Evolutionary conservation across 2,329 filamentous ascomycete species (phyloP).

Genomic region (Neurospora crassa): DNA sequence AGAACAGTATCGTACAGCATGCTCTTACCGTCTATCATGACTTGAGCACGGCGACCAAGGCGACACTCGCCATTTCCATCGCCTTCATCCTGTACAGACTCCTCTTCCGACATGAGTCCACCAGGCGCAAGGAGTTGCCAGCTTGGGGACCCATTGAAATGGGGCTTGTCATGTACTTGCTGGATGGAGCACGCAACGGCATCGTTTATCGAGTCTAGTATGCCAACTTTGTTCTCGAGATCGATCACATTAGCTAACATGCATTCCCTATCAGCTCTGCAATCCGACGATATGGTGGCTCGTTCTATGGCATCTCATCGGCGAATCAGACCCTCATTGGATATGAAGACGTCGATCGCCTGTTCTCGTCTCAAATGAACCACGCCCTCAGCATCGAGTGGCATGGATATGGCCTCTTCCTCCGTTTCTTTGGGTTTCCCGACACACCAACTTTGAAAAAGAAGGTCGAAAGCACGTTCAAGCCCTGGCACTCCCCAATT

Average conservation of each 20-base stretch:
- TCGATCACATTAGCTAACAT: not conserved
- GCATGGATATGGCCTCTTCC: slow-evolving; percentile 3
- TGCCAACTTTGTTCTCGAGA: not conserved
- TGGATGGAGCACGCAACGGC: not conserved
- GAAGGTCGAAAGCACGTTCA: not conserved
- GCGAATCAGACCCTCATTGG: slow-evolving; percentile 19
- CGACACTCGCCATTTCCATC: not conserved
- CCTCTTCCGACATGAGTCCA: not conserved
- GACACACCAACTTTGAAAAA: not conserved
- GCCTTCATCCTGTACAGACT: not conserved
- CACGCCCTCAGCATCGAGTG: not conserved
- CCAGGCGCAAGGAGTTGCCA: not conserved
- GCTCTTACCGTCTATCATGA: not conserved
- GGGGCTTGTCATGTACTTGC: not conserved
- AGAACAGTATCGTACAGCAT: not conserved
- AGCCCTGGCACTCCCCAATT: not conserved
- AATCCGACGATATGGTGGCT: not conserved
- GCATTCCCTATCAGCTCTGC: not conserved
- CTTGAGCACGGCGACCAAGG: not conserved
- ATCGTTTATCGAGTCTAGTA: not conserved
- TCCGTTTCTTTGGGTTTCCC: slow-evolving; percentile 9
- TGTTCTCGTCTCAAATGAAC: slow-evolving; percentile 5
- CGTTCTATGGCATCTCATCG: slow-evolving; percentile 17
- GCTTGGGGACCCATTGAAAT: not conserved
- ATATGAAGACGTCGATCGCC: slow-evolving; percentile 9